phyloP scores from a whole-genome alignment of 2,329 filamentous ascomycete genomes.

The Colletotrichum tropicicola region DNA sequence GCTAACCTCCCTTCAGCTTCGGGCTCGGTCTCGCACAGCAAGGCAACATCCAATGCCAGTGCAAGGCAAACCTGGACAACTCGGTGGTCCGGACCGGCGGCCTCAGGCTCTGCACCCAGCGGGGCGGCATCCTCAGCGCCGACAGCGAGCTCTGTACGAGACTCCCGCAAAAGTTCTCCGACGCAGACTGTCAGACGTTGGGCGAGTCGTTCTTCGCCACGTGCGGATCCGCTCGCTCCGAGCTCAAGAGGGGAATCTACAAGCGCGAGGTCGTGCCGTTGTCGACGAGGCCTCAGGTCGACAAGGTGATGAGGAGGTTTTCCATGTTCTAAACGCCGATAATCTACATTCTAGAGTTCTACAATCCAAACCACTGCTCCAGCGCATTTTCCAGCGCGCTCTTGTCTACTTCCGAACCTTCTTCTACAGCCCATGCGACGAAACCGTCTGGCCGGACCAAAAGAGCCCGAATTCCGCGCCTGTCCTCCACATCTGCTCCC shows the following conservation, averaged over 20 bases:
- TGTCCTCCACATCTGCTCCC: conserved; percentile 31
- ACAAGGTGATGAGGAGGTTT: conserved; percentile 1
- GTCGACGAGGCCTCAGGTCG: conserved; percentile 1
- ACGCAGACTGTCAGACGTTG: conserved; percentile 16
- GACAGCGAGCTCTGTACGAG: conserved; percentile 22
- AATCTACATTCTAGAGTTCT: neutral
- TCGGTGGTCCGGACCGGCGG: conserved; percentile 12
- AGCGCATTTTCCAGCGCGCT: conserved; percentile 20
- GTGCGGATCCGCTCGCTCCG: conserved; percentile 19
- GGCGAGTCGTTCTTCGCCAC: conserved; percentile 23
- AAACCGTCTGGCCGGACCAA: conserved; percentile 43
- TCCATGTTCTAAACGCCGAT: neutral
- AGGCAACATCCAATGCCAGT: conserved; percentile 21
- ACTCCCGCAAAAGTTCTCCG: conserved; percentile 11
- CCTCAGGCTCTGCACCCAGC: conserved; percentile 9
- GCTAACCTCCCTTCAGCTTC: neutral
- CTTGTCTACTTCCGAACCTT: conserved; percentile 31
- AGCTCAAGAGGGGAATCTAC: conserved; percentile 23
- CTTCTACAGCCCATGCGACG: conserved; percentile 40
- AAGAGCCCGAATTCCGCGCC: conserved; percentile 36
- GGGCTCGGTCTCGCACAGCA: conserved; percentile 20
- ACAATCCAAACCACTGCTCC: neutral
- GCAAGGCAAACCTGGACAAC: conserved; percentile 1
- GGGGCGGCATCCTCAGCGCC: conserved; percentile 14
- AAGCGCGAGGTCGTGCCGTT: conserved; percentile 24